Evolutionary conservation across 2,329 filamentous ascomycete species (phyloP), one percentile per base, ranked within the genome.

Genomic region (Paracorniculantispora psalliotae): DNA sequence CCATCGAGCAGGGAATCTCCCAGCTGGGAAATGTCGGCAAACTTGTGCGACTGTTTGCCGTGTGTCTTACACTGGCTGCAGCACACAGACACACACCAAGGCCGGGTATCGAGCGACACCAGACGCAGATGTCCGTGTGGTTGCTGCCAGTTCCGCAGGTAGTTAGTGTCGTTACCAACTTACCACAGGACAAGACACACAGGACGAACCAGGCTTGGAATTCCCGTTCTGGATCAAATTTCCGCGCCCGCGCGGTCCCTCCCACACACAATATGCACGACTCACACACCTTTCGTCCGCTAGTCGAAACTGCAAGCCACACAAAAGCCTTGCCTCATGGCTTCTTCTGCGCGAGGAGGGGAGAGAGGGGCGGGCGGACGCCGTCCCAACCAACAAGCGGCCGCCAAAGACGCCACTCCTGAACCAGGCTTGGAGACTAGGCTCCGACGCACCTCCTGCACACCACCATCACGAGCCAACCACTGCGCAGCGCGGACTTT

Each of bases 361-460:
- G 50, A 9, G n/a, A n/a, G n/a, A n/a, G n/a, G 51, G 33, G 37
- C 10, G 17, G 26, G 19, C 21, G 19, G 44, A 37, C 23, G 35
- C 33, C 2, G 21, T 4, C 30, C 25, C n/a, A 57, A 39, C 54
- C 54, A 49, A 57, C 54, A 41, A 41, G 44, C 44, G 33, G 44
- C 25, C 23, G 43, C 33, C 43, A 57, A 49, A 41, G 54, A 57
- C 55, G 55, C 55, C 55, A 50, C 53, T 15, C 19, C 35, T 37
- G 35, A 37, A n/a, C 28, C 41, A 21, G 15, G 52, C 52, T 55
- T 33, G 9, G 19, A n/a, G 17, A 13, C 23, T 37, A 19, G 21
- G 19, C 23, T 23, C 19, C 30, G 26, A 37, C 21, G 48, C n/a
- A 23, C 7, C 28, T 35, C 10, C 4, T n/a, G 2, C 28, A 17